Evolutionary conservation across 2,329 filamentous ascomycete species (phyloP).

Genomic region (Achaetomium macrosporum): DNA sequence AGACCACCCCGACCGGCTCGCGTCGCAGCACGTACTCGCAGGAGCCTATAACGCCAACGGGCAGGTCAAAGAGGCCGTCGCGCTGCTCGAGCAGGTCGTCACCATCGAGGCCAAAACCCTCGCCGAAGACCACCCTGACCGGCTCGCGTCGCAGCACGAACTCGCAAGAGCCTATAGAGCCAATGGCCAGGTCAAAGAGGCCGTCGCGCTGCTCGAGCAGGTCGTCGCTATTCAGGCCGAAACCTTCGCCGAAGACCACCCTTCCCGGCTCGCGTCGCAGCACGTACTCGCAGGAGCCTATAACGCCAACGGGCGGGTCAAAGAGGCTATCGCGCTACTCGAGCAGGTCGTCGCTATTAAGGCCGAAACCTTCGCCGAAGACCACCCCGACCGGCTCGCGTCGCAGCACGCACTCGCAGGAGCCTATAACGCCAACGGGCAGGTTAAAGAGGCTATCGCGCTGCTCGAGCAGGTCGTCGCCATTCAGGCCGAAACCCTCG

Average conservation of each 20-base stretch:
- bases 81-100: background rate
- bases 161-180: background rate
- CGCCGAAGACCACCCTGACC: conserved; percentile 1
- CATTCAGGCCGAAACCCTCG: background rate
- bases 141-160: background rate
- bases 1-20: background rate
- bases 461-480: conserved; percentile 3
- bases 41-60: background rate
- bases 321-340: background rate
- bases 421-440: background rate
- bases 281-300: background rate
- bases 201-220: background rate
- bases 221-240: background rate
- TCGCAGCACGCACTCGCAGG: background rate
- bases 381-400: background rate
- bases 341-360: background rate
- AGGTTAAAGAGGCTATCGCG: background rate
- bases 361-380: background rate
- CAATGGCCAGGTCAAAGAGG: background rate
- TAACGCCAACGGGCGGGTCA: background rate
- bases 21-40: too few species aligned
- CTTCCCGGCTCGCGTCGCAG: background rate
- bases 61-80: background rate
- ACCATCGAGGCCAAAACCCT: background rate
- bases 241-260: conserved; percentile 1